These are phyloP conservation scores for Candida sp. DNA, from an alignment of 1,139 yeast species.

Conservation along the genomic window DNA sequence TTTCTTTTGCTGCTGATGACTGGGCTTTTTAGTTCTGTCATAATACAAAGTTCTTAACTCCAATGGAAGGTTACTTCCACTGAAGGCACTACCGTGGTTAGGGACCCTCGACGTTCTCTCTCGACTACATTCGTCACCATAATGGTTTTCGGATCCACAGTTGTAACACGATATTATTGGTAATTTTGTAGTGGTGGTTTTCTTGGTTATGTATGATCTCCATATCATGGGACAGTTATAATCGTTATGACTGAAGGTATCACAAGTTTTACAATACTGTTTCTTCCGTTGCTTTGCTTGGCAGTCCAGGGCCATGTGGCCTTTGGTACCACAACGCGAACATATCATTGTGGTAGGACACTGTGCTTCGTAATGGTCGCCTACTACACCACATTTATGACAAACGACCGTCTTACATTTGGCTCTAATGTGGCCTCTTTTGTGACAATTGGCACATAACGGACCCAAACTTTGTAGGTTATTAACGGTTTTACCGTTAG, in stretches of 20 bases:
- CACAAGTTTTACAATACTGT: slow-evolving; percentile 72
- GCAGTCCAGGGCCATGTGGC: slow-evolving; percentile 73
- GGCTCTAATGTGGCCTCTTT: slow-evolving; percentile 75
- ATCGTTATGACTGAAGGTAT: slow-evolving; percentile 65
- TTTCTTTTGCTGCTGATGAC: neutral
- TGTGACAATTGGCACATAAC: slow-evolving; percentile 80
- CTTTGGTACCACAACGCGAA: slow-evolving; percentile 79
- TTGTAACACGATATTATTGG: slow-evolving; percentile 70
- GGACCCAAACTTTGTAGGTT: slow-evolving; percentile 48
- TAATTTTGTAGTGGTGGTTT: slow-evolving; percentile 16
- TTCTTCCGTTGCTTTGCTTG: slow-evolving; percentile 53
- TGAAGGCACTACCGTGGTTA: slow-evolving; percentile 72
- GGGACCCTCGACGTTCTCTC: slow-evolving; percentile 64
- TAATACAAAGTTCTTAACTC: slow-evolving; percentile 50
- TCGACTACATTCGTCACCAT: slow-evolving; percentile 78
- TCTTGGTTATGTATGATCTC: slow-evolving; percentile 64
- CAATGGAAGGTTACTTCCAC: slow-evolving; percentile 68
- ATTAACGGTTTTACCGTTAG: slow-evolving; percentile 41
- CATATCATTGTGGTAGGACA: slow-evolving; percentile 86
- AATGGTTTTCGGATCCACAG: slow-evolving; percentile 75
- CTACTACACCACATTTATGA: slow-evolving; percentile 81
- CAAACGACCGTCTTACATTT: slow-evolving; percentile 88
- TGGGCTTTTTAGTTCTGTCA: slow-evolving; percentile 9
- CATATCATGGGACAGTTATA: slow-evolving; percentile 86
- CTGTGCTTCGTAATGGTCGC: slow-evolving; percentile 82